Conservation (phyloP, 2,329 filamentous ascomycete genomes). For the Nectriaceae sp. region DNA sequence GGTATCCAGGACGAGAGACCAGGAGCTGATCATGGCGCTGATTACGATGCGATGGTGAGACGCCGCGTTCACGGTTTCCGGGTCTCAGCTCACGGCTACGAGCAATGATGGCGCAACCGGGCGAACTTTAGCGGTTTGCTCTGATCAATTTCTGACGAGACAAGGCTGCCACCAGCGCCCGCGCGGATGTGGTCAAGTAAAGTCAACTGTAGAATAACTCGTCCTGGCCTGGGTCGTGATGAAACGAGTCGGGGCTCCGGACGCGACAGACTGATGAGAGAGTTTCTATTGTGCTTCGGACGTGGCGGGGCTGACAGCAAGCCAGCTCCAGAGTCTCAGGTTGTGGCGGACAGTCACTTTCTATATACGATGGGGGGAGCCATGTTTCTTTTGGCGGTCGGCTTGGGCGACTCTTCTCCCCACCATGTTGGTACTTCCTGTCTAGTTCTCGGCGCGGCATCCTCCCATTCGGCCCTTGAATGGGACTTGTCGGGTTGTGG, state of each 20-base stretch:
- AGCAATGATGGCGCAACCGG: constrained; percentile 3
- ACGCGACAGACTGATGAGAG: constrained; percentile 4
- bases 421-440: constrained; percentile 1
- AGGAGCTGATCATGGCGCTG: constrained; percentile 8
- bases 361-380: constrained; percentile 24
- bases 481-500: constrained; percentile 14
- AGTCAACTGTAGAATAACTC: not conserved
- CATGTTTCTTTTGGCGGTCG: constrained; percentile 1
- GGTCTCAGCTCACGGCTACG: too few species aligned
- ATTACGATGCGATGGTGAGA: constrained; percentile 14
- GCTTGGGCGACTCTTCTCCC: constrained; percentile 5
- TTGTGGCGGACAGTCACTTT: constrained; percentile 21
- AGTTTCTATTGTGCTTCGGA: constrained; percentile 13
- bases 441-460: constrained; percentile 14
- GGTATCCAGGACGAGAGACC: constrained; percentile 4
- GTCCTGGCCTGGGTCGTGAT: constrained; percentile 6
- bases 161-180: not conserved
- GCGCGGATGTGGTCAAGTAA: not conserved
- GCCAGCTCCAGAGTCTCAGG: constrained; percentile 24
- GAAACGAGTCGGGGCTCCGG: constrained; percentile 12
- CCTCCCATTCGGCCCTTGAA: constrained; percentile 20
- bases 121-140: constrained; percentile 4
- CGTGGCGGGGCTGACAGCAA: constrained; percentile 13
- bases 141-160: constrained; percentile 3
- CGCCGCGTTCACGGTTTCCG: constrained; percentile 1